Base-by-base conservation (phyloP, 805 yeast species). In the Candida berthetii region DNA sequence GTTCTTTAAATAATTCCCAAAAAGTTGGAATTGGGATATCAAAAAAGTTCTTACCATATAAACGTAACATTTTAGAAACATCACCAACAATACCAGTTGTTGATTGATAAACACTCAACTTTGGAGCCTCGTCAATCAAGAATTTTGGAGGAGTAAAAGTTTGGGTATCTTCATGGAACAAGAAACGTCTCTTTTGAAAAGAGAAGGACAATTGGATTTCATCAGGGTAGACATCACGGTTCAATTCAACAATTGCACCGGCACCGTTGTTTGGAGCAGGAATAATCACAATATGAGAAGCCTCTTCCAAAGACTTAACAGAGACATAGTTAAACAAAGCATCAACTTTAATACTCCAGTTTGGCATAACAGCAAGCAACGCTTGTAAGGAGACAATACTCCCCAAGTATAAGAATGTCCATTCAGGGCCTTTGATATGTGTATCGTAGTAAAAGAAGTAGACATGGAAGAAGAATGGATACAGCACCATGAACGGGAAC, bases 1-100 rank as follows among this genome's bases (percentile, higher is more conserved):
- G 99, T 65, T 93, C 98, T 58, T 87, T 83, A 71, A 93, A 93
- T 54, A 93, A 71, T 62, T 91, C 98, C 42, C 75, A 48, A 54
- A 93, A 91, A 0, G 96, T 78, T 39, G 99, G 99, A 42, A 93
- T 76, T 25, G 99, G 99, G 50, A 93, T 91, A 58, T 93, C 99
- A 58, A 93, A 93, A 50, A 75, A 75, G 68, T 93, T 93, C 49
- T 72, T 71, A 40, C 99, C 99, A 59, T 82, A 93, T 44, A 76
- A 66, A 55, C 89, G 77, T 42, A 56, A 65, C 4, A 62, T 48
- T 41, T 62, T 61, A n/a, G 69, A 55, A 50, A 80, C 60, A 55
- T 77, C 78, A 28, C 82, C 82, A 14, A 60, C 47, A 45, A 74
- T 62, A 35, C 95, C 95, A 40, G 60, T 68, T 18, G 74, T 55